phyloP scores from a whole-genome alignment of 1,139 yeast genomes.

The Tardiomyces blankii region DNA sequence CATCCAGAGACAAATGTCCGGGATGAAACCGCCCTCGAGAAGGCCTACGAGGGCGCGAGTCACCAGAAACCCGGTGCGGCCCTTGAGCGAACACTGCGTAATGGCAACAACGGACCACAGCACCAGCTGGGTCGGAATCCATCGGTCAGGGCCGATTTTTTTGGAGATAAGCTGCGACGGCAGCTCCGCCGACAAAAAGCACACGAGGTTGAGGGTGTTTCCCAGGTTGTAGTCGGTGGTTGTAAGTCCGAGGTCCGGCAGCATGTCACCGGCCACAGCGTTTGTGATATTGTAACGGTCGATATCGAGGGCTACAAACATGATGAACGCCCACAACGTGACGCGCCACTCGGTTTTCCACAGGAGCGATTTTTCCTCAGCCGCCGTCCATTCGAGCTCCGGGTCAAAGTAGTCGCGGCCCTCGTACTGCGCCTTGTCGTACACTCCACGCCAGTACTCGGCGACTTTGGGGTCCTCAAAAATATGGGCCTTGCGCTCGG shows the following conservation, averaged over 20 bases:
- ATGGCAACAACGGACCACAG: slow-evolving; percentile 42
- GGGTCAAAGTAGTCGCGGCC: slow-evolving; percentile 38
- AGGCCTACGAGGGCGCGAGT: slow-evolving; percentile 37
- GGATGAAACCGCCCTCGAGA: slow-evolving; percentile 46
- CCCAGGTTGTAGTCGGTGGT: slow-evolving; percentile 42
- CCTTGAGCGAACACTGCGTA: slow-evolving; percentile 32
- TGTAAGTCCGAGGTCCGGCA: slow-evolving; percentile 32
- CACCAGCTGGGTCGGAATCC: slow-evolving; percentile 42
- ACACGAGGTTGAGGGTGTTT: slow-evolving; percentile 32
- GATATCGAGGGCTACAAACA: slow-evolving; percentile 41
- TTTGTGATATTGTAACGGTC: slow-evolving; percentile 42
- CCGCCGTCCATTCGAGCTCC: slow-evolving; percentile 33
- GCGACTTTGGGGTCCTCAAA: slow-evolving; percentile 33
- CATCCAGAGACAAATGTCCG: slow-evolving; percentile 41
- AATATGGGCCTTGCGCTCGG: slow-evolving; percentile 2
- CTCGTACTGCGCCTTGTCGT: slow-evolving; percentile 36
- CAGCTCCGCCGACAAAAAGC: slow-evolving; percentile 38
- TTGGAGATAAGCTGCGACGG: slow-evolving; percentile 46
- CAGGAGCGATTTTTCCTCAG: slow-evolving; percentile 34
- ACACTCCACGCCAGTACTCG: slow-evolving; percentile 29
- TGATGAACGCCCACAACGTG: slow-evolving; percentile 34
- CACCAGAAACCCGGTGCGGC: slow-evolving; percentile 29
- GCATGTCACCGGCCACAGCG: slow-evolving; percentile 40
- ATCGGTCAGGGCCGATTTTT: slow-evolving; percentile 41
- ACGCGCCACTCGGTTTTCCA: slow-evolving; percentile 36